Percentiles rank a stretch among this genome's conserved stretches.
Conservation (phyloP, 2,329 filamentous ascomycete genomes). For the Sporothrix pallida region DNA sequence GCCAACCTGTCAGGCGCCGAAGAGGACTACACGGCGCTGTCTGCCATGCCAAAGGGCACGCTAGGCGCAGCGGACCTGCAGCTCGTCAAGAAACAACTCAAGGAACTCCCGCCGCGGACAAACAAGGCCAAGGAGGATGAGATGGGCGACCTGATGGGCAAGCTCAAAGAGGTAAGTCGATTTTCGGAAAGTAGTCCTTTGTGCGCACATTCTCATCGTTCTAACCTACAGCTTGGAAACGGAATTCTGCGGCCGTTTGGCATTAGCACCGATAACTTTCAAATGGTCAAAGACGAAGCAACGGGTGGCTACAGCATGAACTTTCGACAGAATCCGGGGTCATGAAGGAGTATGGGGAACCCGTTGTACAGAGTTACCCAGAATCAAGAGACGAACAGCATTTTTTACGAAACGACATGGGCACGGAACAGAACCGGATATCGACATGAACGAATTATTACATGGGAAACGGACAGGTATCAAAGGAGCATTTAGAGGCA, state of each 20-base stretch:
- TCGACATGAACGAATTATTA: neutral
- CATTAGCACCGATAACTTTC: slow-evolving; percentile 90
- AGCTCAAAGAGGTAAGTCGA: slow-evolving; percentile 69
- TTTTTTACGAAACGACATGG: neutral
- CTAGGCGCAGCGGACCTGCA: slow-evolving; percentile 70
- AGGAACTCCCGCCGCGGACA: slow-evolving; percentile 68
- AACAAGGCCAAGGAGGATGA: slow-evolving; percentile 84
- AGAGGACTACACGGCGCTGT: slow-evolving; percentile 77
- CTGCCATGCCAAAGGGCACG: slow-evolving; percentile 48
- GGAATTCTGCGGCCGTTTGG: slow-evolving; percentile 92
- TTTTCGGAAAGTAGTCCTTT: no score
- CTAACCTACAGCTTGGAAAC: slow-evolving; percentile 69
- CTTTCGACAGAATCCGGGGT: slow-evolving; percentile 54
- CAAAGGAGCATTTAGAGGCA: neutral
- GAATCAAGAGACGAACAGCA: no score
- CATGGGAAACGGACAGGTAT: neutral
- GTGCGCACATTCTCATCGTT: neutral
- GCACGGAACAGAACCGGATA: neutral
- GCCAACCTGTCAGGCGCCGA: slow-evolving; percentile 76
- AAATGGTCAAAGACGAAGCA: slow-evolving; percentile 89
- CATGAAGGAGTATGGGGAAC: neutral
- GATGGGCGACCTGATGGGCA: slow-evolving; percentile 96
- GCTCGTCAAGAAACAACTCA: slow-evolving; percentile 70
- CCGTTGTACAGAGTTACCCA: neutral
- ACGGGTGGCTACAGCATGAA: slow-evolving; percentile 95